Conservation (phyloP, 2,329 filamentous ascomycete species). For the Pseudonectria buxi region DNA sequence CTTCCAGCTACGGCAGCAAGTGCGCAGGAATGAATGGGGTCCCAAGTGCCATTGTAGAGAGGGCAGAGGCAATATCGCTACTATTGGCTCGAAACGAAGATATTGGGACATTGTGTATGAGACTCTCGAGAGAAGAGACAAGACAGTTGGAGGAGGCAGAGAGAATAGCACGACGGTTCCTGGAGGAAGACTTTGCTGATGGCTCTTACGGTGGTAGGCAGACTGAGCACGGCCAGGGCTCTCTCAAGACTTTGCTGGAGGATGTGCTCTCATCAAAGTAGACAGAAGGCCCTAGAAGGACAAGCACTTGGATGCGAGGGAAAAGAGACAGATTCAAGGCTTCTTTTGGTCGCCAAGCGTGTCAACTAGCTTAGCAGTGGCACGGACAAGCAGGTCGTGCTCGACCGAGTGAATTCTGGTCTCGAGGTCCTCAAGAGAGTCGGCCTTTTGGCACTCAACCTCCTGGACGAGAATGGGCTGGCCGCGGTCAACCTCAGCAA, state of each 20-base stretch:
- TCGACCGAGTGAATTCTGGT: slow-evolving; percentile 68
- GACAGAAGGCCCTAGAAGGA: background rate
- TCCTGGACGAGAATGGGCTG: slow-evolving; percentile 64
- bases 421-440: slow-evolving; percentile 60
- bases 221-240: background rate
- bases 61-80: slow-evolving; percentile 67
- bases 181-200: slow-evolving; percentile 26
- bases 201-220: background rate
- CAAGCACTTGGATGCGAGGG: too few species aligned
- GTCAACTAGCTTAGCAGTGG: slow-evolving; percentile 44
- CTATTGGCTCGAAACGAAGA: slow-evolving; percentile 68
- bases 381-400: slow-evolving; percentile 72
- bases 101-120: slow-evolving; percentile 64
- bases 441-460: slow-evolving; percentile 57
- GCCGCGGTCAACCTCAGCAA: slow-evolving; percentile 72
- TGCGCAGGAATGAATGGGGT: slow-evolving; percentile 88
- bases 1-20: slow-evolving; percentile 75
- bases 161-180: slow-evolving; percentile 49
- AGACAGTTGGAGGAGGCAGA: slow-evolving; percentile 63
- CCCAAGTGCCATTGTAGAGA: slow-evolving; percentile 60
- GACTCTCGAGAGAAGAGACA: slow-evolving; percentile 56
- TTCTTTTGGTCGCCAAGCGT: slow-evolving; percentile 25
- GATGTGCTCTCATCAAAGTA: slow-evolving; percentile 2
- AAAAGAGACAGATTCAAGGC: background rate
- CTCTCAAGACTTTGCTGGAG: slow-evolving; percentile 12